Base-by-base conservation (phyloP, 1,139 yeast genomes). In the Maudiozyma humilis region DNA sequence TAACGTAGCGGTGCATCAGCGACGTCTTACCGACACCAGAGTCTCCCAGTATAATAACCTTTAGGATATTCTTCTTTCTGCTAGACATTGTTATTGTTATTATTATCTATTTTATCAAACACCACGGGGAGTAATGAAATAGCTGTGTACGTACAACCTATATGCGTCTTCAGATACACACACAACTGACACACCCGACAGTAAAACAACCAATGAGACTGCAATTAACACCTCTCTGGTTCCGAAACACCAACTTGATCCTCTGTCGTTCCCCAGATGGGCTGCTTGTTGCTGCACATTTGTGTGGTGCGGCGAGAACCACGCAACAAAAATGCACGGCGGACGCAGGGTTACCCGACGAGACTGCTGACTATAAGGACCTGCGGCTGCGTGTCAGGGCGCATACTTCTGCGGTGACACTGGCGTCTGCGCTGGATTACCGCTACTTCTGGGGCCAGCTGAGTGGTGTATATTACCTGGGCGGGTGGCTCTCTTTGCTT, bases 11-110 rank as follows among this genome's bases (percentile, higher is more conserved):
- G 64, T 89, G 96, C 76, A 91, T 89, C 57, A 91, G 71, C 4
- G 96, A 88, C 20, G 98, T 91, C 71, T 91, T 91, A 20, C 98
- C 98, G 42, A 91, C 98, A 42, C 97, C 98, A 4, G 96, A 85
- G 65, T 91, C 98, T 36, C 98, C 98, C 47, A 91, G 74, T 47
- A 91, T 88, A 64, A 91, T 91, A 49, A 91, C 95, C 68, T 91
- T 91, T 55, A 91, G 76, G 65, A 91, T 76, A 38, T 94, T 85
- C 70, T 89, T 91, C 75, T 86, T 87, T 66, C 93, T 76, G 44
- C 78, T 72, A 33, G 91, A 77, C 91, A 82, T 83, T 32, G n/a
- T n/a, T 13, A 15, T 23, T 23, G 27, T 10, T 6, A 23, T 23
- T 23, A 23, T 23, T 23, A 6, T 23, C 6, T 23, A 23, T 6